Conservation (phyloP, 331 rosid species). For the Malus hybrid region DNA sequence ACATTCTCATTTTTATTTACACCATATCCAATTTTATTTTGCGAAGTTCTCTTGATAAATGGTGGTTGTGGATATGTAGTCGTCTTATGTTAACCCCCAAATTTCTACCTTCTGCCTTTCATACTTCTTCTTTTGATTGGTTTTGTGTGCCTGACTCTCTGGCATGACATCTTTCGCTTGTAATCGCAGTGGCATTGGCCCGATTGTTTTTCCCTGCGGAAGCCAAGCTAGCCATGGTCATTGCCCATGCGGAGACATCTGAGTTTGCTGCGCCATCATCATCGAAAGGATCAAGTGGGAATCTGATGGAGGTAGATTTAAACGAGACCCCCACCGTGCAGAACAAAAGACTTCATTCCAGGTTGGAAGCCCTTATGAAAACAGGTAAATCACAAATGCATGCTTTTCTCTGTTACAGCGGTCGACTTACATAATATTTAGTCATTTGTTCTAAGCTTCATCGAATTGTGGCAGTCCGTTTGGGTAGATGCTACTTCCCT, state of each 20-base stretch:
- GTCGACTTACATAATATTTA: neutral
- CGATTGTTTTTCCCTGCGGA: conserved; percentile 44
- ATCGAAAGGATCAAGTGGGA: conserved; percentile 30
- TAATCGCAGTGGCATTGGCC: conserved; percentile 39
- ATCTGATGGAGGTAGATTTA: conserved; percentile 42
- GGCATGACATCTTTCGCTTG: neutral
- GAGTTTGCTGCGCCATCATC: conserved; percentile 15
- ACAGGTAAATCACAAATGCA: conserved; percentile 22
- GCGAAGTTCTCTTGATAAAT: neutral
- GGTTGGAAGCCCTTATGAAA: conserved; percentile 39
- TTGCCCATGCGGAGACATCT: conserved; percentile 33
- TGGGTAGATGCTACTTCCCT: conserved; percentile 41
- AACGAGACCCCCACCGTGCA: conserved; percentile 41
- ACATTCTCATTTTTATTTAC: no score
- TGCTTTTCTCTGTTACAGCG: neutral
- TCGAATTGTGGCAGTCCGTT: conserved; percentile 29
- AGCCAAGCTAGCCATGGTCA: conserved; percentile 41
- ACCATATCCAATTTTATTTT: neutral
- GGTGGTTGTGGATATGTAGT: neutral
- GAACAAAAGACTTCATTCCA: conserved; percentile 34
- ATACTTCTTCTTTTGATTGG: neutral
- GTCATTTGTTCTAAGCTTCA: neutral
- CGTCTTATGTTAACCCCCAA: neutral
- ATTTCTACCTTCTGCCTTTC: neutral
- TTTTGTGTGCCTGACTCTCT: neutral